Base-by-base conservation (phyloP, 2,329 filamentous ascomycete genomes). In the Diaporthe sp. region DNA sequence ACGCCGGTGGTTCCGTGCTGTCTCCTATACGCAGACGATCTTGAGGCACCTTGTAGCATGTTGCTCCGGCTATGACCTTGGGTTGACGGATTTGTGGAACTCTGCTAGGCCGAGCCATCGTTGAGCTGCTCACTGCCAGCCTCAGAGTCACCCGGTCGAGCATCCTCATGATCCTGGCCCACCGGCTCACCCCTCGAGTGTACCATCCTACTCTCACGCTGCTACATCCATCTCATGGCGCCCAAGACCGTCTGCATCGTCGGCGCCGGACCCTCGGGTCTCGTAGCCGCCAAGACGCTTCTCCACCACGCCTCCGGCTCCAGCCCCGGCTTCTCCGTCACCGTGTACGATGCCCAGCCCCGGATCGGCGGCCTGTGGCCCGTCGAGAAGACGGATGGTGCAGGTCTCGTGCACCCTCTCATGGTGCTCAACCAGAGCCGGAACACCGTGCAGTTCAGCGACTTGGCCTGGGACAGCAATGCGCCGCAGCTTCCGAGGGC, bases 341-440 rank as follows among this genome's bases (percentile, higher is more conserved):
- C 90, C 4, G 83, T 97, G 34, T 94, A 93, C 80, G 95, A 97
- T 67, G 85, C 88, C 22, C 89, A 92, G 63, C 81, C 87, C 47
- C 88, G 90, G 53, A 88, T 96, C 22, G 95, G 94, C 15, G 95
- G 95, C 0, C 89, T 97, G n/a, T 97, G 95, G 95, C 92, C 93
- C 4, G 84, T 86, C 1, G 83, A 84, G 17, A 87, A 86, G 72
- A 78, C 84, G 2, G 91, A 92, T 72, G 78, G 77, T n/a, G 84
- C 79, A 1, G 87, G 90, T 3, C 84, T 90, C 53, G 84, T 93
- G 22, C 91, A 93, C 77, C 93, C 93, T 12, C 88, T 93, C 71
- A 94, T 94, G 87, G 87, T 90, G 22, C 90, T 90, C 5, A 97
- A 97, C 82, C 91, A 96, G 80, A 95, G 93, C 84, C 90, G 90